Evolutionary conservation across 495 filamentous ascomycete species (phyloP).

Genomic region (Aspergillus olivimuriae): DNA sequence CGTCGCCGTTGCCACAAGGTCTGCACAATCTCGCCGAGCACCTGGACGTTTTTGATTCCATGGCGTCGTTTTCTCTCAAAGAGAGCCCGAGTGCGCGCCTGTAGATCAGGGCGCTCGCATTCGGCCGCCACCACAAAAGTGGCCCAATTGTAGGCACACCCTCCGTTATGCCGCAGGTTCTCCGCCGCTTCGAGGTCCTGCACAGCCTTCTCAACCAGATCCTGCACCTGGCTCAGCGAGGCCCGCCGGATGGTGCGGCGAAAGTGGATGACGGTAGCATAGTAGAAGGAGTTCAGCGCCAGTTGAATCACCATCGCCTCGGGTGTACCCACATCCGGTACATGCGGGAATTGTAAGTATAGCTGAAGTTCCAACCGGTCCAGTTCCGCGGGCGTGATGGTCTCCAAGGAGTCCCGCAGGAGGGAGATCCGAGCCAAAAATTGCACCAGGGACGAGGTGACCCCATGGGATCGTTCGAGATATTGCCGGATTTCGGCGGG

Average conservation of each 20-base stretch:
- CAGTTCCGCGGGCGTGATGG: conserved; percentile 8
- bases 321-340: conserved; percentile 4
- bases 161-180: conserved; percentile 12
- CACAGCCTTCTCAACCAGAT: conserved; percentile 20
- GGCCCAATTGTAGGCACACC: conserved; percentile 23
- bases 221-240: conserved; percentile 14
- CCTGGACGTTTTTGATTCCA: conserved; percentile 19
- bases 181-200: conserved; percentile 20
- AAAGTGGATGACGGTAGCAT: conserved; percentile 22
- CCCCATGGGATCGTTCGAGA: conserved; percentile 20
- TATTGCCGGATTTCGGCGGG: conserved; percentile 16
- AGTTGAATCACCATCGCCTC: conserved; percentile 18
- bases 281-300: conserved; percentile 23
- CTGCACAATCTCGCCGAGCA: conserved; percentile 17
- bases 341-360: conserved; percentile 17
- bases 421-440: conserved; percentile 15
- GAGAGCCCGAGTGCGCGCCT: conserved; percentile 14
- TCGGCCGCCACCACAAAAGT: conserved; percentile 24
- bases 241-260: conserved; percentile 16
- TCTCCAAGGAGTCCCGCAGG: conserved; percentile 7
- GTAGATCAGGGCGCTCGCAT: conserved; percentile 16
- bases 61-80: conserved; percentile 18
- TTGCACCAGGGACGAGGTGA: conserved; percentile 16
- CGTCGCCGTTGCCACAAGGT: conserved; percentile 17
- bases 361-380: conserved; percentile 18